Evolutionary conservation across 2,329 filamentous ascomycete genomes (phyloP).

Genomic region (Nothophaeocryptopus gaeumannii): DNA sequence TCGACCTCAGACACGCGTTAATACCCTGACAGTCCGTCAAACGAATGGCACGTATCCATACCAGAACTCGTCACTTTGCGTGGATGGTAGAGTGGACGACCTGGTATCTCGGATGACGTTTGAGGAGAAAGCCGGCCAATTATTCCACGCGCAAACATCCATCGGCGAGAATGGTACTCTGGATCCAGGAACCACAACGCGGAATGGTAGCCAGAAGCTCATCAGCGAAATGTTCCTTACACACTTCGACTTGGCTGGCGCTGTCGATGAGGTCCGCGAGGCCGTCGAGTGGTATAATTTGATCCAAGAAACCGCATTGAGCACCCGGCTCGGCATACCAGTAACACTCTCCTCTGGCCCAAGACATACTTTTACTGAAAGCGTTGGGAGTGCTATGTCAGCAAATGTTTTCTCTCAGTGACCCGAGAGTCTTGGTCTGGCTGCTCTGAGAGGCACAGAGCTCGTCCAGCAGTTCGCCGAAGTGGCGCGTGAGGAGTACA

Average conservation of each 20-base stretch:
- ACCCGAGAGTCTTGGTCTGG: conserved; percentile 53
- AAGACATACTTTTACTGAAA: conserved; percentile 46
- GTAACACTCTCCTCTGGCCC: conserved; percentile 51
- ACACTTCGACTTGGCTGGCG: conserved; percentile 50
- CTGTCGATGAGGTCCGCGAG: conserved; percentile 39
- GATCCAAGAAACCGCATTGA: conserved; percentile 44
- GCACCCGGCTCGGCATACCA: conserved; percentile 50
- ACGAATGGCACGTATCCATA: conserved; percentile 29
- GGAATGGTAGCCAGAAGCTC: conserved; percentile 31
- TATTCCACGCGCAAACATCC: conserved; percentile 45
- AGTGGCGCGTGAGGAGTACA: conserved; percentile 49
- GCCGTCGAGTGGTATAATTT: conserved; percentile 42
- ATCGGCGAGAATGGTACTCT: conserved; percentile 37
- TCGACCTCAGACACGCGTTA: conserved; percentile 1
- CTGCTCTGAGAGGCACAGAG: conserved; percentile 46
- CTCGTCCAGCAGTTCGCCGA: conserved; percentile 50
- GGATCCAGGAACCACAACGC: conserved; percentile 23
- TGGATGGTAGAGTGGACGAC: conserved; percentile 50
- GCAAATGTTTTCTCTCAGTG: conserved; percentile 50
- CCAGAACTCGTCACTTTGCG: conserved; percentile 39
- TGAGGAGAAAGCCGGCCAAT: conserved; percentile 50
- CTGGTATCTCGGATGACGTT: conserved; percentile 48
- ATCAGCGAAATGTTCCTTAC: conserved; percentile 40
- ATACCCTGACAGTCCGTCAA: background rate
- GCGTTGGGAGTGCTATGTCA: conserved; percentile 43